Evolutionary conservation across 495 filamentous ascomycete genomes (phyloP).

Genomic region (Aspergillus nanangensis): DNA sequence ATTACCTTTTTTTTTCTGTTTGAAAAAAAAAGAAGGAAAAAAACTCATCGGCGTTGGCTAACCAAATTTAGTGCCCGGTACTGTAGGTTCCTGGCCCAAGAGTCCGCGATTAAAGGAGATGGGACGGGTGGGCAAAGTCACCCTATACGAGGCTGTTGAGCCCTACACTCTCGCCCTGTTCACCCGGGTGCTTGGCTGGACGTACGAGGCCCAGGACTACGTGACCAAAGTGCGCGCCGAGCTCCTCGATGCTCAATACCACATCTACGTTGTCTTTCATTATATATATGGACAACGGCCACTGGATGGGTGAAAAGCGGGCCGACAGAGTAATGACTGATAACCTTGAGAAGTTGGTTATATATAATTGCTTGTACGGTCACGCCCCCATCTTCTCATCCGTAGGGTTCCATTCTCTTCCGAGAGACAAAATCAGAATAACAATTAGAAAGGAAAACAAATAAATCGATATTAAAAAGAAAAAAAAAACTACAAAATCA

Average conservation of each 20-base stretch:
- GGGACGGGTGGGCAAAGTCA: conserved; percentile 34
- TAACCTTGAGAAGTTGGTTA: conserved; percentile 6
- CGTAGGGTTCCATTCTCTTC: too few species aligned
- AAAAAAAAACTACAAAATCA: too few species aligned
- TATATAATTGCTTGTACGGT: too few species aligned
- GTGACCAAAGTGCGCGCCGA: conserved; percentile 32
- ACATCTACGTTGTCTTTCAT: conserved; percentile 34
- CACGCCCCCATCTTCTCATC: too few species aligned
- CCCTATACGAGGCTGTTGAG: conserved; percentile 40
- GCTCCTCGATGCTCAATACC: conserved; percentile 21
- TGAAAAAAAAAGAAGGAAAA: too few species aligned
- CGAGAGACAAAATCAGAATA: too few species aligned
- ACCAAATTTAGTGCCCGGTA: conserved; percentile 33
- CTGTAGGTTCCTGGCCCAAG: conserved; percentile 47
- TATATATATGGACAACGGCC: conserved; percentile 39
- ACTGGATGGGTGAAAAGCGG: conserved; percentile 10
- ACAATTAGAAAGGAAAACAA: too few species aligned
- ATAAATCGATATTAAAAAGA: too few species aligned
- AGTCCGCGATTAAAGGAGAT: conserved; percentile 46
- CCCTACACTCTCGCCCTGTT: conserved; percentile 52
- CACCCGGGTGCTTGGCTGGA: conserved; percentile 48
- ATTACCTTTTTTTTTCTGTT: not conserved
- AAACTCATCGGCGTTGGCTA: not conserved
- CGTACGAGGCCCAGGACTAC: conserved; percentile 29
- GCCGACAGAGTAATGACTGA: conserved; percentile 4